Evolutionary conservation across 73 alveolate genomes (phyloP).

Genomic region (Paramecium biaurelia): DNA sequence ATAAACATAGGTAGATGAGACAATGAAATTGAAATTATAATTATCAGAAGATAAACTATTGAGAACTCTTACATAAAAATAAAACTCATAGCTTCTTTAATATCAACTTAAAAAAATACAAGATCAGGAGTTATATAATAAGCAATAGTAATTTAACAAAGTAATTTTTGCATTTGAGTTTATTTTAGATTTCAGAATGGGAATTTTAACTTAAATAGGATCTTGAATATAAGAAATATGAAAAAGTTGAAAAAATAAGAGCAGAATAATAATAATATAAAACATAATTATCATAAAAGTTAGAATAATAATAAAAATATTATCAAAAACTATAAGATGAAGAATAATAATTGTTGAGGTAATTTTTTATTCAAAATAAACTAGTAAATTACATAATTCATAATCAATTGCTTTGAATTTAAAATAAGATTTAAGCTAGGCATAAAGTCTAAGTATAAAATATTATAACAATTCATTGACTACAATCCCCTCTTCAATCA

Average conservation of each 20-base stretch:
- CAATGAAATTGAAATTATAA: not conserved
- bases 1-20: not conserved
- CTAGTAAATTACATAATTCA: not conserved
- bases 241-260: not conserved
- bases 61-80: not conserved
- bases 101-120: not conserved
- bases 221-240: not conserved
- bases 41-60: not conserved
- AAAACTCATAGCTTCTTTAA: not conserved
- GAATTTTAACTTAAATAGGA: not conserved
- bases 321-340: not conserved
- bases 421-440: not conserved
- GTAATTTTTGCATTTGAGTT: not conserved
- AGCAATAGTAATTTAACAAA: not conserved
- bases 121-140: not conserved
- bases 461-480: not conserved
- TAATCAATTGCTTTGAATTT: not conserved
- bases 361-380: not conserved
- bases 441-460: not conserved
- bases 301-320: not conserved
- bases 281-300: not conserved
- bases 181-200: not conserved
- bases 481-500: not conserved
- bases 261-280: not conserved
- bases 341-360: constrained; percentile 1